These are phyloP conservation scores for Caulochytrium protostelioides DNA, from an alignment of 371 early-diverging fungal species.

Conservation along the genomic window DNA sequence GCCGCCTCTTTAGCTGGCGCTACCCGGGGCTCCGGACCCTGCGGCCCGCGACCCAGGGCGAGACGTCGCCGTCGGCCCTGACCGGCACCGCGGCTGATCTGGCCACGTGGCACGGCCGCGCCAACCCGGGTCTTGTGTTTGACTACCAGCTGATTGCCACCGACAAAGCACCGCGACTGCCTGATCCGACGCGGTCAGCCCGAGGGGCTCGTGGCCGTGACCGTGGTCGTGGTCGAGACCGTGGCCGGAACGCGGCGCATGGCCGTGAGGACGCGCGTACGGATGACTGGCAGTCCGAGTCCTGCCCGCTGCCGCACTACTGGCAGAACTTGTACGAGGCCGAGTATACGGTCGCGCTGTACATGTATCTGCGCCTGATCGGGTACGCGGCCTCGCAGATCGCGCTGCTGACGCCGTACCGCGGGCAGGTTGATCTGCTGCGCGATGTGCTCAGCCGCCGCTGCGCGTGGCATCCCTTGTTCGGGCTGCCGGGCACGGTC, in stretches of 20 bases:
- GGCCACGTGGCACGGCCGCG: constrained; percentile 25
- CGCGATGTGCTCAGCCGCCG: constrained; percentile 62
- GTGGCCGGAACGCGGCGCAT: no score
- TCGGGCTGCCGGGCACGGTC: constrained; percentile 48
- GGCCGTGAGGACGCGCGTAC: no score
- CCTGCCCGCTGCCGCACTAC: constrained; percentile 18
- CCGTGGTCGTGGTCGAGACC: no score
- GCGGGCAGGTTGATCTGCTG: constrained; percentile 79
- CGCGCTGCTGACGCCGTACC: constrained; percentile 78
- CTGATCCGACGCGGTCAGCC: no score
- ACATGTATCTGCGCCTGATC: constrained; percentile 80
- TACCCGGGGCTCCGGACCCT: no score
- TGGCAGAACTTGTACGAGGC: constrained; percentile 91
- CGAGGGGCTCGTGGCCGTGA: no score
- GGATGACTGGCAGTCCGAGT: no score
- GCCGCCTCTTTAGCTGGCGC: constrained; percentile 59
- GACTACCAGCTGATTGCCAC: no score
- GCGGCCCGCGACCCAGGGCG: no score
- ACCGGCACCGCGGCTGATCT: no score
- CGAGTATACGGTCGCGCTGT: constrained; percentile 79
- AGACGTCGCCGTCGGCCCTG: no score
- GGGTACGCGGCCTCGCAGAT: constrained; percentile 60
- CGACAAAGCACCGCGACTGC: no score
- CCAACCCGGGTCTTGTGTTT: constrained; percentile 65
- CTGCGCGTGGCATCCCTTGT: constrained; percentile 56